Conservation (phyloP, 495 filamentous ascomycete genomes). For the Penicillium cataractarum region DNA sequence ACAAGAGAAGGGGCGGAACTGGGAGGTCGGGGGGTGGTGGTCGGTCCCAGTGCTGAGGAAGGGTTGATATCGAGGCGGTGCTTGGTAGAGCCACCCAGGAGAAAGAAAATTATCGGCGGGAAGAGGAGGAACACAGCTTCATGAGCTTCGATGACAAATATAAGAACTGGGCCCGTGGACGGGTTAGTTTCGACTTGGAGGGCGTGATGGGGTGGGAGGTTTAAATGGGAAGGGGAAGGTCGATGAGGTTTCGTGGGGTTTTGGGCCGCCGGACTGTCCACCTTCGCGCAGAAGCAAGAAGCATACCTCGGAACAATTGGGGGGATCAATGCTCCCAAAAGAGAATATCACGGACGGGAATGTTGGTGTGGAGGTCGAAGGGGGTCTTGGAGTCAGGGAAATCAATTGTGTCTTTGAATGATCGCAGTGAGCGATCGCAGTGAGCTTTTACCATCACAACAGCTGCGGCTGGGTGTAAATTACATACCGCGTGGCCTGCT, state of each 20-base stretch:
- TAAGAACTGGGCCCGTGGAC: neutral
- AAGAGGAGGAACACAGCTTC: slow-evolving; percentile 7
- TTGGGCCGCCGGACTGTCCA: slow-evolving; percentile 43
- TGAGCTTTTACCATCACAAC: slow-evolving; percentile 23
- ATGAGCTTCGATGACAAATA: slow-evolving; percentile 20
- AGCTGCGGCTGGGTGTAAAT: slow-evolving; percentile 27
- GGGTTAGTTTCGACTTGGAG: slow-evolving; percentile 4
- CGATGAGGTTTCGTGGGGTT: slow-evolving; percentile 51
- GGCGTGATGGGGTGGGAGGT: slow-evolving; percentile 11
- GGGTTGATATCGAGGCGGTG: slow-evolving; percentile 27
- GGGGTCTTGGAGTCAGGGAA: neutral
- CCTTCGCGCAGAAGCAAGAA: slow-evolving; percentile 25
- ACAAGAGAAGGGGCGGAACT: slow-evolving; percentile 22
- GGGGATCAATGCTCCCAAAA: slow-evolving; percentile 5
- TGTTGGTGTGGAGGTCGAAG: neutral
- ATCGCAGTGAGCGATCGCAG: slow-evolving; percentile 14
- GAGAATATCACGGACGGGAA: neutral
- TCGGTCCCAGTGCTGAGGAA: slow-evolving; percentile 40
- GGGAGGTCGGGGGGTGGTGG: slow-evolving; percentile 36
- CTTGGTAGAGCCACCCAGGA: slow-evolving; percentile 30
- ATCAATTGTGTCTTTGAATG: slow-evolving; percentile 13
- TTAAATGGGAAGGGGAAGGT: slow-evolving; percentile 32
- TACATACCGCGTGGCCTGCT: slow-evolving; percentile 23
- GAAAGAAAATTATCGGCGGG: slow-evolving; percentile 23
- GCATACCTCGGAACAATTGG: slow-evolving; percentile 39